phyloP scores from a whole-genome alignment of 225 moss, liverwort and hornwort species.

The Climacium dendroides region DNA sequence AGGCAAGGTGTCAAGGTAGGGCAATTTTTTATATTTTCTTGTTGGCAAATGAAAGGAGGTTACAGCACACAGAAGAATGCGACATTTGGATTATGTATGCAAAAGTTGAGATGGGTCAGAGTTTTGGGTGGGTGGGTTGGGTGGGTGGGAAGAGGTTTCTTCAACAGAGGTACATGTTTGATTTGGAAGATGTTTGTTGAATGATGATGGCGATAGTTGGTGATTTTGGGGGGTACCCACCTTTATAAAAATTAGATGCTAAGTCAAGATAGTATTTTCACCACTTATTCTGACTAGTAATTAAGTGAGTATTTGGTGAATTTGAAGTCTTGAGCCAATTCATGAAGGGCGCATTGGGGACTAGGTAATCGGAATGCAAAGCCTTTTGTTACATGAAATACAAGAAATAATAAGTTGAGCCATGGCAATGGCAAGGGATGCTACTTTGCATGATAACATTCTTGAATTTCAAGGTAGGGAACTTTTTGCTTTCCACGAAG shows the following conservation, averaged over 20 bases:
- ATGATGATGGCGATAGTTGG: neutral
- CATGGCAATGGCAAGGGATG: rapidly evolving
- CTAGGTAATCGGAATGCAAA: neutral
- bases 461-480: neutral
- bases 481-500: too few relatives aligned
- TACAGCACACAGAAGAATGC: rapidly evolving
- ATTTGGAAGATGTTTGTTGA: neutral
- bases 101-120: neutral
- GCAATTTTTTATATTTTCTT: neutral
- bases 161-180: neutral
- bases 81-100: rapidly evolving
- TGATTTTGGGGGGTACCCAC: rapidly evolving
- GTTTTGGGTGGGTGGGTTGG: too few relatives aligned
- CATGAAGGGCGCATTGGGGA: neutral
- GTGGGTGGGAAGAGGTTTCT: too few relatives aligned
- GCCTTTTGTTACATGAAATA: too few relatives aligned
- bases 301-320: neutral
- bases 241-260: too few relatives aligned
- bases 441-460: neutral
- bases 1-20: too few relatives aligned
- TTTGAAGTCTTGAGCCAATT: neutral
- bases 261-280: too few relatives aligned
- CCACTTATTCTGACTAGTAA: too few relatives aligned
- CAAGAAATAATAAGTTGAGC: neutral
- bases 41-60: neutral